A percentile compares a stretch with the other conserved stretches of the same genome.
These are phyloP conservation scores for Trametes cinnabarina DNA, from an alignment of 768 basidiomycete genomes.

Conservation along the genomic window DNA sequence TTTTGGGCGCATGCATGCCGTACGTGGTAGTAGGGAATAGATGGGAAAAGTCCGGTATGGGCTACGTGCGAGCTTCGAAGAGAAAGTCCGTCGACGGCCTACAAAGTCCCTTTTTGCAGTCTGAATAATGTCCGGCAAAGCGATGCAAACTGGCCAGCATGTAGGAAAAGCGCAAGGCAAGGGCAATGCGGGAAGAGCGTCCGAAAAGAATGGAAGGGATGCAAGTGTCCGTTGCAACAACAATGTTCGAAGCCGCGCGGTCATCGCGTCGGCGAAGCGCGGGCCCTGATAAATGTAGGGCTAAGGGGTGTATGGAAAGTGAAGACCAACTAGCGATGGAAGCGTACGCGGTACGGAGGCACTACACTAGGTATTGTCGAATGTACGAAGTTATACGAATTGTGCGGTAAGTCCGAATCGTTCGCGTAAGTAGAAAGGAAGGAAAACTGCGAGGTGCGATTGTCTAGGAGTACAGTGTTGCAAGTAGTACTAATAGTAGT, in stretches of 20 bases:
- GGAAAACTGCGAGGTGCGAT: constrained; percentile 15
- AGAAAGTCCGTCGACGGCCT: constrained; percentile 6
- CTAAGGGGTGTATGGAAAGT: neutral
- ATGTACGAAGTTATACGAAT: constrained; percentile 16
- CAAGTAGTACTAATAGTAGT: constrained; percentile 4
- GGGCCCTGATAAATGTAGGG: neutral
- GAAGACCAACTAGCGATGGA: constrained; percentile 16
- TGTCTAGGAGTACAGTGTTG: constrained; percentile 20
- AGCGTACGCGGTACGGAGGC: constrained; percentile 15
- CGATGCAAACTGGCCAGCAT: constrained; percentile 7
- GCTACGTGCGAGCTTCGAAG: constrained; percentile 1
- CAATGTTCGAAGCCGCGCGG: neutral
- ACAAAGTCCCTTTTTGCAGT: constrained; percentile 7
- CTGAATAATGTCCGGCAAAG: constrained; percentile 8
- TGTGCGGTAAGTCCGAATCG: constrained; percentile 18
- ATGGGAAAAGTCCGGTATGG: constrained; percentile 9
- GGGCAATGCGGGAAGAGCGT: too few relatives aligned
- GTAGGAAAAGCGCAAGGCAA: neutral
- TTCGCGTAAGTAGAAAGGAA: constrained; percentile 7
- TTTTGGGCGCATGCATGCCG: neutral
- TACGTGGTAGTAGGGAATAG: constrained; percentile 8
- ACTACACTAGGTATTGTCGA: constrained; percentile 15
- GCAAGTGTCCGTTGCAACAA: neutral
- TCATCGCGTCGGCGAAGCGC: neutral
- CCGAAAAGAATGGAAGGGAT: neutral